Evolutionary conservation across 2,329 filamentous ascomycete genomes (phyloP).

Genomic region (Zymoseptoria brevis): DNA sequence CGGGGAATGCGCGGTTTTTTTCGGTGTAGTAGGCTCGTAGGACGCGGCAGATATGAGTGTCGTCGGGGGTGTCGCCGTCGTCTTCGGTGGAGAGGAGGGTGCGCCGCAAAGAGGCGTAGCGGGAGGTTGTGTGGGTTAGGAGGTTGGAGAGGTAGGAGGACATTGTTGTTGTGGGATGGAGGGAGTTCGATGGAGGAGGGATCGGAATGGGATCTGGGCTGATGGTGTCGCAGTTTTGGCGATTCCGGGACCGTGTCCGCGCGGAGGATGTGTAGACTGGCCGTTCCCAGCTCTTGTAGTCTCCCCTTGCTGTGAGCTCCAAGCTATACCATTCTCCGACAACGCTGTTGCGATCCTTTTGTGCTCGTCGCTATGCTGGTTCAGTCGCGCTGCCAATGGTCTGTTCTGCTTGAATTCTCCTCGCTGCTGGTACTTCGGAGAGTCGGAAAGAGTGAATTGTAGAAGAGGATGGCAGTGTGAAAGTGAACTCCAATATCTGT

Average conservation of each 20-base stretch:
- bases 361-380: not conserved
- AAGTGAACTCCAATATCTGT: not conserved
- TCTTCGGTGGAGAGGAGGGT: slow-evolving; percentile 58
- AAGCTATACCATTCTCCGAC: not conserved
- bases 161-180: slow-evolving; percentile 43
- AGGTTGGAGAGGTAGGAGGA: slow-evolving; percentile 74
- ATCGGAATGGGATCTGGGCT: no score
- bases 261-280: no score
- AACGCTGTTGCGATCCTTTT: not conserved
- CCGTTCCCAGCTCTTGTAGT: no score
- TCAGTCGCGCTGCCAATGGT: not conserved
- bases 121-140: slow-evolving; percentile 49
- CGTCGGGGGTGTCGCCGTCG: slow-evolving; percentile 61
- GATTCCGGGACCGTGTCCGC: no score
- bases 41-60: slow-evolving; percentile 89
- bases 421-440: not conserved
- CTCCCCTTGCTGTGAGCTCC: not conserved
- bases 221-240: no score
- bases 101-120: slow-evolving; percentile 51
- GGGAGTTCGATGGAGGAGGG: no score
- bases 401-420: not conserved
- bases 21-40: slow-evolving; percentile 89
- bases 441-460: not conserved
- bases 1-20: slow-evolving; percentile 70
- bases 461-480: not conserved